These are phyloP conservation scores for Macrophomina pseudophaseolina DNA, from an alignment of 2,329 filamentous ascomycete species.

Conservation along the genomic window DNA sequence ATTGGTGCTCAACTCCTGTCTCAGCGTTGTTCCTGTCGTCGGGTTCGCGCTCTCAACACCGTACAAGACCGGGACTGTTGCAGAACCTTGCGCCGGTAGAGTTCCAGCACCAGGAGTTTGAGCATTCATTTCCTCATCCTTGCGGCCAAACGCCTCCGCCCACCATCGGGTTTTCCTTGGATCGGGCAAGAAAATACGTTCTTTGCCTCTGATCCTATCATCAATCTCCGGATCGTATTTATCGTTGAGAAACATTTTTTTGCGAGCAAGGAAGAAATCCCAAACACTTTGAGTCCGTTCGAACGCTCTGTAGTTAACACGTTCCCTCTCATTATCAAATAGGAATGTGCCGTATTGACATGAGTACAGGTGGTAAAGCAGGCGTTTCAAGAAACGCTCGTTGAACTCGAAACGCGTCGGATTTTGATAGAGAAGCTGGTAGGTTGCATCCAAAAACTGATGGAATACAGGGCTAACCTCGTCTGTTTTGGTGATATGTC, in stretches of 20 bases:
- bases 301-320: conserved; percentile 69
- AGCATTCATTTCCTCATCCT: conserved; percentile 94
- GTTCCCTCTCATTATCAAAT: conserved; percentile 91
- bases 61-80: conserved; percentile 40
- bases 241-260: conserved; percentile 80
- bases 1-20: conserved; percentile 35
- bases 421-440: conserved; percentile 84
- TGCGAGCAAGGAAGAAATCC: conserved; percentile 89
- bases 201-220: conserved; percentile 77
- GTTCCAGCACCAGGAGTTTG: conserved; percentile 29
- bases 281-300: conserved; percentile 86
- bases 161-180: conserved; percentile 88
- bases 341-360: conserved; percentile 98
- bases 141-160: conserved; percentile 83
- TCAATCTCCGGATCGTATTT: conserved; percentile 77
- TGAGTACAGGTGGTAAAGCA: conserved; percentile 93
- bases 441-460: conserved; percentile 93
- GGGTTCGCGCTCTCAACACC: conserved; percentile 41
- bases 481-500: conserved; percentile 75
- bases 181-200: conserved; percentile 82
- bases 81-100: conserved; percentile 33
- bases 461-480: conserved; percentile 97
- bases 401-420: conserved; percentile 95
- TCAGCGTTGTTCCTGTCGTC: conserved; percentile 38
- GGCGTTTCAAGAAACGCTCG: conserved; percentile 84